These are phyloP conservation scores for Barnettozyma californica DNA, from an alignment of 805 yeast species.

Conservation along the genomic window DNA sequence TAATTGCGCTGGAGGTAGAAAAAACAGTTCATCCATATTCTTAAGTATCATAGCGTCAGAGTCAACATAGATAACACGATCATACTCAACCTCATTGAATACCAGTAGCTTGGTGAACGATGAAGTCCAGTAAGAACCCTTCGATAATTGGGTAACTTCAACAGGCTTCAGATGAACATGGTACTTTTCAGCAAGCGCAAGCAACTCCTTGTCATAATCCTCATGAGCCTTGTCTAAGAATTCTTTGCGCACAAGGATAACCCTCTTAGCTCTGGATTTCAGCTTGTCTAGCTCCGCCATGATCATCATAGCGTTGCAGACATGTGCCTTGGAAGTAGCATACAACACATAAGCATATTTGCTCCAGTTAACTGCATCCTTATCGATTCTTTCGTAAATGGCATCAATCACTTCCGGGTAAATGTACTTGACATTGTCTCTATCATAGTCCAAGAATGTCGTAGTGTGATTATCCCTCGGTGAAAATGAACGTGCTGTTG, in stretches of 20 bases:
- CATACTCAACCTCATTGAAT: conserved; percentile 44
- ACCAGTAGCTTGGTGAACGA: conserved; percentile 53
- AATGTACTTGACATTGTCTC: conserved; percentile 17
- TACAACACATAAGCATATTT: conserved; percentile 54
- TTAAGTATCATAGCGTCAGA: conserved; percentile 45
- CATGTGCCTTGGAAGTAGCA: conserved; percentile 47
- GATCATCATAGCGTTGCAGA: conserved; percentile 48
- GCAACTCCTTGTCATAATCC: conserved; percentile 7
- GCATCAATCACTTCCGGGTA: conserved; percentile 21
- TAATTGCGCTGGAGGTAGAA: conserved; percentile 41
- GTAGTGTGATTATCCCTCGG: conserved; percentile 1
- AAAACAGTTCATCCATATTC: conserved; percentile 48
- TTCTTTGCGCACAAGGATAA: conserved; percentile 36
- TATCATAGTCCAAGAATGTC: conserved; percentile 17
- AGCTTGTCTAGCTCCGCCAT: conserved; percentile 34
- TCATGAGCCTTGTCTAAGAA: conserved; percentile 17
- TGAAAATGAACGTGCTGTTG: neutral
- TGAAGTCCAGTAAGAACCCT: conserved; percentile 18
- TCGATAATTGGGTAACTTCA: conserved; percentile 3
- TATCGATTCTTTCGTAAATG: conserved; percentile 13
- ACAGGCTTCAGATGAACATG: conserved; percentile 15
- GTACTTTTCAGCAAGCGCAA: conserved; percentile 5
- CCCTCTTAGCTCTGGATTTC: conserved; percentile 39
- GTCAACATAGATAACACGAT: conserved; percentile 52
- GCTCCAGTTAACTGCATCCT: conserved; percentile 33